Evolutionary conservation across 257 asterid species (phyloP).

Genomic region (Nicotiana otophora): DNA sequence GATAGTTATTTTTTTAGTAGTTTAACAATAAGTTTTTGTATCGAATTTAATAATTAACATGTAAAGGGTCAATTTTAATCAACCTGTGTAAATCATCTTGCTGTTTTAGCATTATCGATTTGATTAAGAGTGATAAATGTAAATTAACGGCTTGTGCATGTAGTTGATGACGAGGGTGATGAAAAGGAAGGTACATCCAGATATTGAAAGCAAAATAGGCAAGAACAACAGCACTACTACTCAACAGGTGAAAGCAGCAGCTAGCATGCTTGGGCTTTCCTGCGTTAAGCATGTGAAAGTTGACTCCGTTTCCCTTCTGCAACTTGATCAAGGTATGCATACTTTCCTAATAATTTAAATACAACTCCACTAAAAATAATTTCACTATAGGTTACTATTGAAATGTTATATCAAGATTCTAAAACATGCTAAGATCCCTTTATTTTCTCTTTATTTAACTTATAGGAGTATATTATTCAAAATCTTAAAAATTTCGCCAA

Average conservation of each 20-base stretch:
- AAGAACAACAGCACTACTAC: background rate
- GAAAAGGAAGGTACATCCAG: slow-evolving; percentile 73
- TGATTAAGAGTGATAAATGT: background rate
- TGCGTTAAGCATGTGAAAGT: background rate
- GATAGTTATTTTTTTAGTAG: too few relatives aligned
- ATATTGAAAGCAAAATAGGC: slow-evolving; percentile 24
- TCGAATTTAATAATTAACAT: too few relatives aligned
- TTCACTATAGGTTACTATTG: background rate
- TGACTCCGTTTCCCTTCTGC: slow-evolving; percentile 42
- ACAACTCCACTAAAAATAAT: too few relatives aligned
- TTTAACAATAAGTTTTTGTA: too few relatives aligned
- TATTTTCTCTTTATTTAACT: too few relatives aligned
- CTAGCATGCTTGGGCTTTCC: slow-evolving; percentile 11
- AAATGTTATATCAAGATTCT: background rate
- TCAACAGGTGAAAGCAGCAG: slow-evolving; percentile 3
- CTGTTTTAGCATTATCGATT: background rate
- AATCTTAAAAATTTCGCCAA: too few relatives aligned
- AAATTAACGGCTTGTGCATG: background rate
- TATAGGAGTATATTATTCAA: too few relatives aligned
- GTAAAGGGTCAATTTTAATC: background rate
- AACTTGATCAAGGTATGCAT: slow-evolving; percentile 28
- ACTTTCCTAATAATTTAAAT: background rate
- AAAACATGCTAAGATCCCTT: too few relatives aligned
- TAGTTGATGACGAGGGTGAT: slow-evolving; percentile 59
- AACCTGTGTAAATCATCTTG: background rate